These are phyloP conservation scores for Penicillium tannophilum DNA, from an alignment of 495 filamentous ascomycete species.

Conservation along the genomic window DNA sequence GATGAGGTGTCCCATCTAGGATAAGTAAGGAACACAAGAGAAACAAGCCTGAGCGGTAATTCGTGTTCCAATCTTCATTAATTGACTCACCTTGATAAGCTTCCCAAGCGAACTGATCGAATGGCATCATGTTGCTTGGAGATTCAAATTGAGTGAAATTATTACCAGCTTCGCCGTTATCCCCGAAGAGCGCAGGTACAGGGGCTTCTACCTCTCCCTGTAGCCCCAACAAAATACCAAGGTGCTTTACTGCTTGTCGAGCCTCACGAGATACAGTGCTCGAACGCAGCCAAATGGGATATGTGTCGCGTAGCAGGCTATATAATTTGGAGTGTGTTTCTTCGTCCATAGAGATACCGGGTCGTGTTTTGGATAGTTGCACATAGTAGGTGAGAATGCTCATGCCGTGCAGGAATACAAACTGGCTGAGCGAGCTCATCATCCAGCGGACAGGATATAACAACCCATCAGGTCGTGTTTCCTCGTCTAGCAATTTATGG, in stretches of 20 bases:
- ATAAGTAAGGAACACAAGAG: no score
- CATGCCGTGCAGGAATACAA: constrained; percentile 1
- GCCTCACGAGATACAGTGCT: constrained; percentile 3
- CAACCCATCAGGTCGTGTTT: background rate
- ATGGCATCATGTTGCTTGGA: background rate
- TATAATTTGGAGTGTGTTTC: background rate
- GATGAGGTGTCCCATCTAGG: no score
- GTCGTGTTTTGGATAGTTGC: background rate
- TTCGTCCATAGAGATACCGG: background rate
- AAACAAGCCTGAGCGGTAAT: no score
- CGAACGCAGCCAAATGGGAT: constrained; percentile 1
- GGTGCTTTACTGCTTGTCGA: background rate
- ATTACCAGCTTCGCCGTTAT: background rate
- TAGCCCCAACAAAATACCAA: background rate
- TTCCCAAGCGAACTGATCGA: background rate
- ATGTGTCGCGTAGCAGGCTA: background rate
- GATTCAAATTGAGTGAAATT: background rate
- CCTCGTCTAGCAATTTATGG: constrained; percentile 2
- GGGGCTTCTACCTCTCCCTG: no score
- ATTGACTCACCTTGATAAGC: background rate
- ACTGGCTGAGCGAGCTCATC: background rate
- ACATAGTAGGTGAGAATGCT: constrained; percentile 1
- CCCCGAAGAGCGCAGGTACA: background rate
- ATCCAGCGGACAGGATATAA: constrained; percentile 1
- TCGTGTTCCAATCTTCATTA: no score